Evolutionary conservation across 306 rosid species (phyloP).

Genomic region (Medicago arabica): DNA sequence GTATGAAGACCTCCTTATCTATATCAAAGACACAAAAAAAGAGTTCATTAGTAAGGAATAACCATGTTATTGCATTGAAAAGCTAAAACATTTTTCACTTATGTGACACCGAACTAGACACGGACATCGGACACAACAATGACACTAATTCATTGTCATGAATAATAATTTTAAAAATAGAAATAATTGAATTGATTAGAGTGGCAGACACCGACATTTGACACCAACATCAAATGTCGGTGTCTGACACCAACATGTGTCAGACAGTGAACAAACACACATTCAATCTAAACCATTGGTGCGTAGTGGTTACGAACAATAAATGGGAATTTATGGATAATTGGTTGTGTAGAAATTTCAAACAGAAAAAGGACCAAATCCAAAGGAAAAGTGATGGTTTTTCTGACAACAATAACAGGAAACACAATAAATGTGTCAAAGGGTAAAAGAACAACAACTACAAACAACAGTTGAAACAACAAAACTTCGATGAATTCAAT

Average conservation of each 20-base stretch:
- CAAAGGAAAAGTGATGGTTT: slow-evolving; percentile 12
- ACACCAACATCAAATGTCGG: too few species aligned
- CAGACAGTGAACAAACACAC: too few species aligned
- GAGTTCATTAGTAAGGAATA: slow-evolving; percentile 12
- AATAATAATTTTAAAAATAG: too few species aligned
- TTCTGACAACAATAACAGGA: slow-evolving; percentile 7
- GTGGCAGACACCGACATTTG: too few species aligned
- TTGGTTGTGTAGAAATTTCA: background rate
- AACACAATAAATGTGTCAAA: slow-evolving; percentile 18
- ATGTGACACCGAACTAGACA: too few species aligned
- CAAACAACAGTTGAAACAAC: background rate
- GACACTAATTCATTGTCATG: background rate
- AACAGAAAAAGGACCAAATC: slow-evolving; percentile 30
- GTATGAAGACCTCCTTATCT: slow-evolving; percentile 95
- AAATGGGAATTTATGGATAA: background rate
- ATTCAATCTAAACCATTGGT: too few species aligned
- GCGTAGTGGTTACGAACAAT: too few species aligned
- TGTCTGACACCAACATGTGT: too few species aligned
- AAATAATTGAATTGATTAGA: background rate
- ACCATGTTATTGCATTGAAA: slow-evolving; percentile 32
- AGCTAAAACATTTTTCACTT: background rate
- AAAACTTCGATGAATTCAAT: background rate
- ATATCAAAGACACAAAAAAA: slow-evolving; percentile 40
- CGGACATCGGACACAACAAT: background rate
- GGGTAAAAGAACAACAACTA: background rate